A percentile compares a stretch with the other conserved stretches of the same genome.
Conservation (phyloP, 371 early-diverging fungal genomes). For the Haplosporangium sp. region DNA sequence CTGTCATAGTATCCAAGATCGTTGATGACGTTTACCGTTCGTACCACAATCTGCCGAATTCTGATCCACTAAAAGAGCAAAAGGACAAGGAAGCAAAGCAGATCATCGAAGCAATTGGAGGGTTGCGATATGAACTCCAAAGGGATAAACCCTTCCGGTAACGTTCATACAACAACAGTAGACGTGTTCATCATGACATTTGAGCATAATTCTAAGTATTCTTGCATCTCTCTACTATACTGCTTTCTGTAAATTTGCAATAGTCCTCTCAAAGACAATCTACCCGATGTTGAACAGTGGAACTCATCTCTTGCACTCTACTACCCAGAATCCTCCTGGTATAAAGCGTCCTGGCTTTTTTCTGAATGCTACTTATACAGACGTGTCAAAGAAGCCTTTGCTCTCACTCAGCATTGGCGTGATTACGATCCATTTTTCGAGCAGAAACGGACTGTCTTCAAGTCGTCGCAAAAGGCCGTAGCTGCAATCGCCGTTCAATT, state of each 20-base stretch:
- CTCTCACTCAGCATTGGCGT: constrained; percentile 68
- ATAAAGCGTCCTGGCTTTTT: constrained; percentile 81
- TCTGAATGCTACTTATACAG: constrained; percentile 89
- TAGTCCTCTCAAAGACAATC: constrained; percentile 67
- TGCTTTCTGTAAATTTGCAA: background rate
- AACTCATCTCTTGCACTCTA: constrained; percentile 66
- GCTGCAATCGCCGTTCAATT: constrained; percentile 73
- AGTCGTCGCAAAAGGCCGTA: constrained; percentile 71
- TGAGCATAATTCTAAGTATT: background rate
- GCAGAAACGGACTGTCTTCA: constrained; percentile 80
- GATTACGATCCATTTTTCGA: constrained; percentile 79
- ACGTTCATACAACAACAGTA: background rate
- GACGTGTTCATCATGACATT: background rate
- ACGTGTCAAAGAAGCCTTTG: constrained; percentile 74
- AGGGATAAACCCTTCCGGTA: constrained; percentile 73
- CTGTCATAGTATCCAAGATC: constrained; percentile 84
- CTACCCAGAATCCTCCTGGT: constrained; percentile 73
- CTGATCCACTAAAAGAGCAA: constrained; percentile 37
- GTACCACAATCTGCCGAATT: constrained; percentile 34
- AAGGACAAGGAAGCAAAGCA: constrained; percentile 69
- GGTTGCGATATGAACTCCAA: constrained; percentile 76
- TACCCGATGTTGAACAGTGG: constrained; percentile 72
- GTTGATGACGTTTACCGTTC: constrained; percentile 71
- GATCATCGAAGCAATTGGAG: constrained; percentile 69
- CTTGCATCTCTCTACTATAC: background rate